Base-by-base conservation (phyloP, 2,329 filamentous ascomycete genomes). In the Apiospora phragmitis region DNA sequence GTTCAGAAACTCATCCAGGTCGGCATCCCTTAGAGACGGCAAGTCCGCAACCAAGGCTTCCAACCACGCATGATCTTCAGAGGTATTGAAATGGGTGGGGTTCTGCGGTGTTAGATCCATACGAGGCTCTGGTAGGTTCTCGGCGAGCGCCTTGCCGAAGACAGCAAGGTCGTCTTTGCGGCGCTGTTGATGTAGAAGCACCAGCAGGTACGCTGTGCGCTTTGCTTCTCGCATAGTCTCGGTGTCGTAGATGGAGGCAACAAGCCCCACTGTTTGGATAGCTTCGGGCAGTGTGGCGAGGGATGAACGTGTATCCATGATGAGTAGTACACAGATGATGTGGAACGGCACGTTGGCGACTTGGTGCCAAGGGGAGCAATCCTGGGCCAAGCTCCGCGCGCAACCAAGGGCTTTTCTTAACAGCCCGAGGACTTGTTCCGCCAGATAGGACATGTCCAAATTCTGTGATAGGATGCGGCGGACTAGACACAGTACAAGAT, bases 301-400 rank as follows among this genome's bases (percentile, higher is more conserved):
- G 0, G 85, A 85, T 0, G 86, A 80, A 0, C 81, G 81, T 0
- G 81, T 88, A 68, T 90, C 88, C 67, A 90, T 87, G 0, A 86
- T 86, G 1, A 90, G 79, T 6, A 89, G 0, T 3, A 87, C 81
- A 71, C 88, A 89, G 41, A 90, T 82, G 0, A 88, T 83, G 69
- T 90, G 88, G 72, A 90, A 90, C 0, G 88, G 88, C 0, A 90
- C 85, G 67, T 90, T 89, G 38, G 86, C 87, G 65, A 88, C 84
- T 70, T 90, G 88, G 73, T 90, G 88, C 88, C 88, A 90, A 0
- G 88, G 87, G 3, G 81, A 80, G 16, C 81, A 80, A 12, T 79
- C 77, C 2, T 81, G 79, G 0, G 86, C 79, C 75, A 89, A 84
- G 7, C 77, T 77, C 7, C 83, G 81, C 0, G 87, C 85, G 0